Evolutionary conservation across 805 yeast genomes (phyloP), one percentile per base, ranked within the genome.

Genomic region (Metschnikowia henanensis): DNA sequence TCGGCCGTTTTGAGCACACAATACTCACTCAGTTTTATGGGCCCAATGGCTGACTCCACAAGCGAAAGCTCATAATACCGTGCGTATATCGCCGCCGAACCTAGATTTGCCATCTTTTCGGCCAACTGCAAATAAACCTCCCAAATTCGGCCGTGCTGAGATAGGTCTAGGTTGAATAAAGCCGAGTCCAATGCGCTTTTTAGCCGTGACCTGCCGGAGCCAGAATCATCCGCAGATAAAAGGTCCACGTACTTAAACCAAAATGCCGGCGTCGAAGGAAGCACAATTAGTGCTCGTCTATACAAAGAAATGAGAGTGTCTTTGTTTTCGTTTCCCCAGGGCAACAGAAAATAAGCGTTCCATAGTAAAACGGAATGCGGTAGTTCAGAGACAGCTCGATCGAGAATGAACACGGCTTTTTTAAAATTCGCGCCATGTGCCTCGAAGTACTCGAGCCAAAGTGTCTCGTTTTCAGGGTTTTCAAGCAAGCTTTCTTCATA

Each of bases 101-200:
- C 83, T 3, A 74, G 75, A n/a, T 33, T 21, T 22, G 21, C n/a
- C 18, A 72, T 63, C 1, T 48, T 39, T 34, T 84, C 63, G 44
- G 79, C 85, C 47, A 74, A 56, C 1, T 71, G 64, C 77, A 94
- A 77, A 25, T 84, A 73, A 22, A 66, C 50, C 4, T 73, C 72
- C 76, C 76, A 71, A 3, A 68, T 45, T 6, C 33, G 22, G 6
- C 37, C 39, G 59, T 83, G 89, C 44, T 79, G 81, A 0, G 76
- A 58, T 5, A 72, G 40, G 0, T 85, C 79, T 10, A 84, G 53
- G 4, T 64, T 49, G 40, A 68, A 65, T 7, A 86, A 60, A 0
- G 84, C 75, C 22, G 59, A 53, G 53, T 83, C 77, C 55, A 83
- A 81, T 3, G 63, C 50, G 25, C 26, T 25, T 35, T 23, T 21